Conservation (phyloP, 306 rosid genomes). For the Inga oerstediana region DNA sequence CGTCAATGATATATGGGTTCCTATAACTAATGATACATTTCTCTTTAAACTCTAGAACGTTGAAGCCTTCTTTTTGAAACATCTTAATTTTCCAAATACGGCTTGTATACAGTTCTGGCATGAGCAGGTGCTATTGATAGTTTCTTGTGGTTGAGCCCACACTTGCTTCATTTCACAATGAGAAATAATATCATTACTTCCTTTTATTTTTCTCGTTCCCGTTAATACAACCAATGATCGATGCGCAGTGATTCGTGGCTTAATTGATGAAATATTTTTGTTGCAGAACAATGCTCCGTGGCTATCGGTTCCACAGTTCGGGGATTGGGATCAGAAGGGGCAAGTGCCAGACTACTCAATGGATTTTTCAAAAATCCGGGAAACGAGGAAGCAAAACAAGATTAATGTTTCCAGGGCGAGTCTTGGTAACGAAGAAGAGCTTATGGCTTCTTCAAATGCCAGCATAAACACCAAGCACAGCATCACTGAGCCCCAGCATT, state of each 20-base stretch:
- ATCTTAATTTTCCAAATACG: neutral
- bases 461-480: conserved; percentile 37
- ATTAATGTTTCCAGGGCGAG: conserved; percentile 85
- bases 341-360: conserved; percentile 89
- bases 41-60: neutral
- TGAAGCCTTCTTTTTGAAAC: neutral
- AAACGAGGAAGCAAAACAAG: conserved; percentile 95
- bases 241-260: neutral
- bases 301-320: conserved; percentile 96
- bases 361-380: conserved; percentile 95
- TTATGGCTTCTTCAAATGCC: conserved; percentile 51
- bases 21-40: neutral
- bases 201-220: neutral
- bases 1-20: neutral
- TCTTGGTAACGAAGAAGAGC: conserved; percentile 96
- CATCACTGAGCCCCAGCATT: conserved; percentile 51
- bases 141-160: conserved; percentile 1
- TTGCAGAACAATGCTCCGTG: conserved; percentile 84
- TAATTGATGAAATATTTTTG: neutral
- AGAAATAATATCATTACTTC: neutral
- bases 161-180: conserved; percentile 11
- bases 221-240: neutral
- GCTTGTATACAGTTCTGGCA: neutral
- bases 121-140: conserved; percentile 1
- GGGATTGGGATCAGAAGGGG: conserved; percentile 98